phyloP scores from a whole-genome alignment of 2,329 filamentous ascomycete species.

The Venturiaceae sp. region DNA sequence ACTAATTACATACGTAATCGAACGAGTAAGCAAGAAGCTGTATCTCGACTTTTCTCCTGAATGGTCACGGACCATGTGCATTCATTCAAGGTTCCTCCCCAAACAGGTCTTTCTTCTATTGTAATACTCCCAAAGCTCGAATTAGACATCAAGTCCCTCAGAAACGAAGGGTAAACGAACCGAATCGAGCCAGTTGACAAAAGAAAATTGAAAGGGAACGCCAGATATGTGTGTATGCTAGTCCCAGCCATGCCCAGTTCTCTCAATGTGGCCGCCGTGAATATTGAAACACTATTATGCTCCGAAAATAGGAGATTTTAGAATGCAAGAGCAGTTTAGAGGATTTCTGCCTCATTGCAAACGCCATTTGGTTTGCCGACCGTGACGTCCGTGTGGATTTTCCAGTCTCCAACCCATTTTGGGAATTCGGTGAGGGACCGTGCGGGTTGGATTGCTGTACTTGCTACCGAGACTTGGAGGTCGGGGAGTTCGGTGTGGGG shows the following conservation, averaged over 20 bases:
- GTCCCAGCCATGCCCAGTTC: neutral
- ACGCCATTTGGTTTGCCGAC: constrained; percentile 14
- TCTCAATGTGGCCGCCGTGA: neutral
- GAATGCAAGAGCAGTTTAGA: too few species aligned
- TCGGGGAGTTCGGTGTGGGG: constrained; percentile 21
- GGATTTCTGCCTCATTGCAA: neutral
- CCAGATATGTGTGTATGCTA: neutral
- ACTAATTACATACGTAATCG: too few species aligned
- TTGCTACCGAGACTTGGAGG: constrained; percentile 29
- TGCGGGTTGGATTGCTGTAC: constrained; percentile 27
- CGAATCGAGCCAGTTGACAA: neutral
- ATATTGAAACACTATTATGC: too few species aligned
- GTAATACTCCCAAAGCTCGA: neutral
- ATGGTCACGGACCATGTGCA: too few species aligned
- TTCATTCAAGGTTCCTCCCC: too few species aligned
- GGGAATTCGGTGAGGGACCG: constrained; percentile 25
- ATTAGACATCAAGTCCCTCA: neutral
- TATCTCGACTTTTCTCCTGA: too few species aligned
- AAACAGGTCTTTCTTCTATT: too few species aligned
- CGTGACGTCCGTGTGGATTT: constrained; percentile 16
- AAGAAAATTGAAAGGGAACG: neutral
- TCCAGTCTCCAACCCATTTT: constrained; percentile 21
- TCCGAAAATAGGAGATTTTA: neutral
- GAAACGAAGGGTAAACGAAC: neutral
- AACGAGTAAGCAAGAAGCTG: too few species aligned